phyloP scores from a whole-genome alignment of 306 rosid species.

The Elaeagnus macrophylla region DNA sequence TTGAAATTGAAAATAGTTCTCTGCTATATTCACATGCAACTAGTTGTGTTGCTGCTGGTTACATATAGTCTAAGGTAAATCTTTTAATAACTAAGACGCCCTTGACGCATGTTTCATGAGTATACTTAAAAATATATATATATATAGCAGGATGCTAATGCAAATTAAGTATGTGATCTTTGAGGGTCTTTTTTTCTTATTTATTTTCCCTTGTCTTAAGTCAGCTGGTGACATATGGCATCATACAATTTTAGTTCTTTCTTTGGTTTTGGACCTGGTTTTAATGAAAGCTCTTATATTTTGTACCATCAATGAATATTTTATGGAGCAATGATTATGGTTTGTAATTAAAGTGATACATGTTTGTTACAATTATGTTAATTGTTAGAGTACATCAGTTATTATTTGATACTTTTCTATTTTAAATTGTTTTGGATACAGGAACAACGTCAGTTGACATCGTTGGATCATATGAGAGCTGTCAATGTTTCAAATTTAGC shows the following conservation, averaged over 20 bases:
- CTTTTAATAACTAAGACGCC: not conserved
- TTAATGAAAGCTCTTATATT: no score
- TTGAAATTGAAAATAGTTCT: not conserved
- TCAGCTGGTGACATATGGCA: no score
- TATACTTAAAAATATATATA: no score
- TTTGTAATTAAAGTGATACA: not conserved
- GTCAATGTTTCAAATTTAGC: constrained; percentile 54
- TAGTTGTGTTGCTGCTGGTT: not conserved
- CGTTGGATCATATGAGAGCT: constrained; percentile 59
- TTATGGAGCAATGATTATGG: no score
- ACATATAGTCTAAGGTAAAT: not conserved
- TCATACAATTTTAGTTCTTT: no score
- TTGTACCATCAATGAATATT: no score
- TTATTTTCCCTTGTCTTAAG: no score
- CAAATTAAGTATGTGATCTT: no score
- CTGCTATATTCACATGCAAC: not conserved
- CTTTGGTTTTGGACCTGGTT: no score
- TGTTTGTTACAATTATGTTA: not conserved
- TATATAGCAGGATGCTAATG: no score
- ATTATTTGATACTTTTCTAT: not conserved
- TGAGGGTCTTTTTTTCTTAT: no score
- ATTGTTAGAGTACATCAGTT: not conserved
- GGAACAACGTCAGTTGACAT: constrained; percentile 69
- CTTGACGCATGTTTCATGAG: no score
- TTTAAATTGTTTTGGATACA: constrained; percentile 2